These are phyloP conservation scores for Starmerella floricola DNA, from an alignment of 805 yeast genomes.

Conservation along the genomic window DNA sequence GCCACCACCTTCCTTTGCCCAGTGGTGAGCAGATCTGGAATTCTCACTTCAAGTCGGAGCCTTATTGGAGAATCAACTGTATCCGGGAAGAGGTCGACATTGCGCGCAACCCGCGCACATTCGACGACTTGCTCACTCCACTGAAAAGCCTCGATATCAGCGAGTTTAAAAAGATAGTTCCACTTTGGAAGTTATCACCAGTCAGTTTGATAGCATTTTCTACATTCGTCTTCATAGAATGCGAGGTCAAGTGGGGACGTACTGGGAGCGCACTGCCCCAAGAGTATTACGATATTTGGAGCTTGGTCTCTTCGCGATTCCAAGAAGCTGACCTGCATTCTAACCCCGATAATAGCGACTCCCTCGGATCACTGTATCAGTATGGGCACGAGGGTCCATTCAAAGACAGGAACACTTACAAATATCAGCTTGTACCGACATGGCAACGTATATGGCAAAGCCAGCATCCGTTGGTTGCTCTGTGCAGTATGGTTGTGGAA, in stretches of 20 bases:
- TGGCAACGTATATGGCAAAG: constrained; percentile 1
- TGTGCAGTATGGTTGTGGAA: neutral
- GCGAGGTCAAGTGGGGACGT: neutral
- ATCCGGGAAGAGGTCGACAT: neutral
- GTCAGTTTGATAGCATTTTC: neutral
- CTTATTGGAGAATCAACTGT: neutral
- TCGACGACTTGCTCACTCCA: neutral
- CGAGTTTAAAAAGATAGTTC: neutral
- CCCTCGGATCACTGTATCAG: too few species aligned
- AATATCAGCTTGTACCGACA: neutral
- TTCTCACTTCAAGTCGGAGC: neutral
- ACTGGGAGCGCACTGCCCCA: neutral
- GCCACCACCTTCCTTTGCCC: neutral
- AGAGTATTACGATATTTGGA: too few species aligned
- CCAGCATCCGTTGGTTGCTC: constrained; percentile 1
- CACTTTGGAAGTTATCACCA: neutral
- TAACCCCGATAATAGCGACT: too few species aligned
- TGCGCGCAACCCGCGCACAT: neutral
- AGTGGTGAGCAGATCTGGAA: constrained; percentile 3
- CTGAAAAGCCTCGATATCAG: neutral
- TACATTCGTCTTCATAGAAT: neutral
- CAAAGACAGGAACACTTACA: too few species aligned
- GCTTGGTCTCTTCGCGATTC: too few species aligned
- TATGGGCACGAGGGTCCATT: too few species aligned
- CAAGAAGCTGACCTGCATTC: too few species aligned